Conservation (phyloP, 768 basidiomycete species). For the Russula sp. region DNA sequence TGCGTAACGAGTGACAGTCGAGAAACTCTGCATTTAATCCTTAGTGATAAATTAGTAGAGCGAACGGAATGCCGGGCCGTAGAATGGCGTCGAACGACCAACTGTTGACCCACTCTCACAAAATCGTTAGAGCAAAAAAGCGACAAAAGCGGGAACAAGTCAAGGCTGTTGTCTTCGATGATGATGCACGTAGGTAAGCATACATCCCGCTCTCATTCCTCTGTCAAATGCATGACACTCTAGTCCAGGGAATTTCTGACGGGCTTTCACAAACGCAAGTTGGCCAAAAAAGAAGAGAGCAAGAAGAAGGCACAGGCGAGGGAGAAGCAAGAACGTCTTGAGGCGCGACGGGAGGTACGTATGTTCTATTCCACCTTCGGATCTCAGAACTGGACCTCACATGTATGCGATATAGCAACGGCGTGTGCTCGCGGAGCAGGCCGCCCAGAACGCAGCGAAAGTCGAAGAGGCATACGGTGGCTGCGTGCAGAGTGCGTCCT, state of each 20-base stretch:
- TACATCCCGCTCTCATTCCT: neutral
- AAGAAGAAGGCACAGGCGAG: slow-evolving; percentile 67
- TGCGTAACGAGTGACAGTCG: no score
- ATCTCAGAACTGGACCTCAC: slow-evolving; percentile 18
- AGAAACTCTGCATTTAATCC: no score
- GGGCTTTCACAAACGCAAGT: slow-evolving; percentile 89
- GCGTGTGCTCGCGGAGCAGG: slow-evolving; percentile 69
- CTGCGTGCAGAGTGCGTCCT: slow-evolving; percentile 7
- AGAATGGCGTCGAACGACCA: slow-evolving; percentile 40
- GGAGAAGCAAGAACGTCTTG: slow-evolving; percentile 69
- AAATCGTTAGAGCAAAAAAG: slow-evolving; percentile 60
- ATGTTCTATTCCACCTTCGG: neutral
- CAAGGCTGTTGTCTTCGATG: slow-evolving; percentile 81
- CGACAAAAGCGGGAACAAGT: slow-evolving; percentile 61
- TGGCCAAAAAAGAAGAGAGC: slow-evolving; percentile 73
- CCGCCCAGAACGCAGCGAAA: slow-evolving; percentile 66
- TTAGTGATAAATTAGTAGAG: no score
- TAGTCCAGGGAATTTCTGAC: slow-evolving; percentile 75
- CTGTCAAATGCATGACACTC: neutral
- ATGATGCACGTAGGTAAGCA: slow-evolving; percentile 56
- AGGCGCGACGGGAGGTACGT: slow-evolving; percentile 72
- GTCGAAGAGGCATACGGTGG: slow-evolving; percentile 69
- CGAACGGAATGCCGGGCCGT: slow-evolving; percentile 4
- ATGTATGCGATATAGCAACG: slow-evolving; percentile 53
- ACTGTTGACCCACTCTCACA: slow-evolving; percentile 57